Evolutionary conservation across 2,329 filamentous ascomycete species (phyloP).

Genomic region (Cryoendolithus antarcticus): DNA sequence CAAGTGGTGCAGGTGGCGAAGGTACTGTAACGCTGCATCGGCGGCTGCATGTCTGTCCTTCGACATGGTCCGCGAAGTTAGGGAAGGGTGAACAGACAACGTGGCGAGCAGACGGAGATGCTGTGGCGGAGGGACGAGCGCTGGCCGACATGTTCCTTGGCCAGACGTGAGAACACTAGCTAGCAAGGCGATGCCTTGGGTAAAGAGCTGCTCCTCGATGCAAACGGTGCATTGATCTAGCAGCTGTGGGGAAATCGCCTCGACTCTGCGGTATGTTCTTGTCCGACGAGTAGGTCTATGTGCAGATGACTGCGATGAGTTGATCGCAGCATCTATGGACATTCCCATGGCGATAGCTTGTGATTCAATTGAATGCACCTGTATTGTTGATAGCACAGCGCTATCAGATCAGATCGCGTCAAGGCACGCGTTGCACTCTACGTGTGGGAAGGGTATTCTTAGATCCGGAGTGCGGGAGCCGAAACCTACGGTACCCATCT

Average conservation of each 20-base stretch:
- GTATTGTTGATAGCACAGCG: no score
- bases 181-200: conserved; percentile 41
- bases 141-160: conserved; percentile 32
- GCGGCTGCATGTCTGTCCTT: conserved; percentile 50
- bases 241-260: conserved; percentile 47
- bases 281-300: background rate
- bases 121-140: conserved; percentile 55
- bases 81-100: conserved; percentile 65
- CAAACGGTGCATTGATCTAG: conserved; percentile 57
- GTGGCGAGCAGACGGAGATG: conserved; percentile 70
- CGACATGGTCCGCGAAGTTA: conserved; percentile 60
- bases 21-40: conserved; percentile 54
- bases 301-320: no score
- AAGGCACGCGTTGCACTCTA: no score
- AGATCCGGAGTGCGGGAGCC: no score
- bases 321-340: no score
- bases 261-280: conserved; percentile 7
- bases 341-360: no score
- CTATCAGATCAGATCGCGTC: no score
- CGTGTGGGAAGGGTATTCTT: no score
- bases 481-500: no score
- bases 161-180: conserved; percentile 50
- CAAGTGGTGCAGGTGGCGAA: conserved; percentile 53
- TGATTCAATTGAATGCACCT: no score
- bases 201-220: conserved; percentile 58